A percentile compares a stretch with the other conserved stretches of the same genome.
These are phyloP conservation scores for Botrytis porri DNA, from an alignment of 2,329 filamentous ascomycete species.

Conservation along the genomic window DNA sequence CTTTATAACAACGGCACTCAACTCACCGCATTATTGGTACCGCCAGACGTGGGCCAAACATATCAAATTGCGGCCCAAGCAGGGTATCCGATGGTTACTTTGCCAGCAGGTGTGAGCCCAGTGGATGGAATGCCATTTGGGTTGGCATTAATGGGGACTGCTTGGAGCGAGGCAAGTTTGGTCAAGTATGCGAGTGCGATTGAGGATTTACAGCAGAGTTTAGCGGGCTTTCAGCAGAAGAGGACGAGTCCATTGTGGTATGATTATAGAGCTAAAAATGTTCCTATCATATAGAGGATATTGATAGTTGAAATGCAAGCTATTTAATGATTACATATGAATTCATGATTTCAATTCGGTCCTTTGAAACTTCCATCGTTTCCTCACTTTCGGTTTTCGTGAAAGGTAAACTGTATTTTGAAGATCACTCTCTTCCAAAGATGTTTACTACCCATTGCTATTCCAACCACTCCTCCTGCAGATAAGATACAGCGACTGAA, in stretches of 20 bases:
- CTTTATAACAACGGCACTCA: conserved; percentile 45
- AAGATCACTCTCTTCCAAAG: neutral
- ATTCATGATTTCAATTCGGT: neutral
- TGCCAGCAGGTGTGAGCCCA: conserved; percentile 58
- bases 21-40: conserved; percentile 64
- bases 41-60: conserved; percentile 64
- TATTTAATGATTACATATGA: neutral
- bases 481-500: neutral
- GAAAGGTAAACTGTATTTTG: too few species aligned
- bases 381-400: neutral
- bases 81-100: conserved; percentile 69
- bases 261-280: conserved; percentile 48
- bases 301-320: neutral
- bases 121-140: conserved; percentile 60
- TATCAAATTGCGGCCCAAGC: conserved; percentile 72
- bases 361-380: neutral
- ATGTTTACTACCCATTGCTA: neutral
- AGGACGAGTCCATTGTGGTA: conserved; percentile 52
- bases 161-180: conserved; percentile 56
- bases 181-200: conserved; percentile 62
- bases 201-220: conserved; percentile 50
- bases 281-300: conserved; percentile 37
- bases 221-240: conserved; percentile 43
- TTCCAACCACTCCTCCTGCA: neutral
- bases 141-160: conserved; percentile 57